A percentile compares a stretch with the other conserved stretches of the same genome.
These are phyloP conservation scores for Groenewaldozyma tartarivorans DNA, from an alignment of 805 yeast species.

Conservation along the genomic window DNA sequence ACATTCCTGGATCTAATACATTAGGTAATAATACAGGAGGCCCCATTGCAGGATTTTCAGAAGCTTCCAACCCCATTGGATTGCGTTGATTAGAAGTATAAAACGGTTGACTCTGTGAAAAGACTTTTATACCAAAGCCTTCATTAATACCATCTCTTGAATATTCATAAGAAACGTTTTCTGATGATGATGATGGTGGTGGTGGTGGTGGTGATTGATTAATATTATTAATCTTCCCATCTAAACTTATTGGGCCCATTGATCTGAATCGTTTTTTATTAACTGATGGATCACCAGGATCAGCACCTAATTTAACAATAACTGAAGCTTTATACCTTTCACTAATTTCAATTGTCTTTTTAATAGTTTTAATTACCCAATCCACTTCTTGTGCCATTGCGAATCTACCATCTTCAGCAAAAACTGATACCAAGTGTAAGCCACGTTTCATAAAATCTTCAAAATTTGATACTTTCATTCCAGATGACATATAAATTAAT, in stretches of 20 bases:
- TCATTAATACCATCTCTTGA: not conserved
- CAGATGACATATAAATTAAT: conserved; percentile 29
- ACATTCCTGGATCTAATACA: not conserved
- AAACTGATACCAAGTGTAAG: conserved; percentile 11
- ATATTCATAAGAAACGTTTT: not conserved
- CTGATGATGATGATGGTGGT: no score
- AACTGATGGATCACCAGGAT: not conserved
- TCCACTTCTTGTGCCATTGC: conserved; percentile 49
- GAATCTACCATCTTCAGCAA: conserved; percentile 19
- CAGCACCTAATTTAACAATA: not conserved
- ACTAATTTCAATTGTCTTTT: conserved; percentile 35
- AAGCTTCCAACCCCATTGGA: not conserved
- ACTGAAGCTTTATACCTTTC: not conserved
- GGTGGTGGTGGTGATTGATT: no score
- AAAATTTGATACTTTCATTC: conserved; percentile 5
- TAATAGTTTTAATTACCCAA: conserved; percentile 52
- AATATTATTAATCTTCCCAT: no score
- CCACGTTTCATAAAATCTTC: conserved; percentile 12
- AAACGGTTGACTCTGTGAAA: not conserved
- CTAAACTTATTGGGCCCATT: not conserved
- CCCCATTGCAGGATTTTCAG: not conserved
- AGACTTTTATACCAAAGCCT: not conserved
- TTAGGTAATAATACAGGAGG: no score
- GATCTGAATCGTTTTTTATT: not conserved
- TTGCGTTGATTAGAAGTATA: no score